phyloP scores from a whole-genome alignment of 306 rosid genomes.

The Morella rubra region DNA sequence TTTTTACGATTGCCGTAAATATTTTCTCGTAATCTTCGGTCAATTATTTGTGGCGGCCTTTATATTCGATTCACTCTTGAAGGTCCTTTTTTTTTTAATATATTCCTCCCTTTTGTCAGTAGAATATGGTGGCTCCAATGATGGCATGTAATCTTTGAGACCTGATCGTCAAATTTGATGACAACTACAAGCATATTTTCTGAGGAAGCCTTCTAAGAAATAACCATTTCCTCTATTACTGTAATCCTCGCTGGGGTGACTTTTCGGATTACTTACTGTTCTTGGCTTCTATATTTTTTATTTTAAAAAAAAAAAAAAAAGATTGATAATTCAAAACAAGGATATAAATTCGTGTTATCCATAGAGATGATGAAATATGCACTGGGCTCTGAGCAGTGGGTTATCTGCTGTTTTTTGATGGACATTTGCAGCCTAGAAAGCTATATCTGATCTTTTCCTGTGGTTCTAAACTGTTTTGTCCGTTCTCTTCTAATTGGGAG shows the following conservation, averaged over 20 bases:
- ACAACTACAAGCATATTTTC: conserved; percentile 72
- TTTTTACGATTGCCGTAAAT: neutral
- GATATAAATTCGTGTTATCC: neutral
- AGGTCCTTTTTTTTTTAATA: too few relatives aligned
- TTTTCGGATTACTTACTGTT: neutral
- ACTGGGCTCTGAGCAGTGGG: conserved; percentile 95
- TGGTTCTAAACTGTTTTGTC: neutral
- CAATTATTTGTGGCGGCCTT: neutral
- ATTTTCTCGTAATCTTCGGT: fast-evolving
- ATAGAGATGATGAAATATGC: conserved; percentile 56
- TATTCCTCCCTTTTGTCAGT: neutral
- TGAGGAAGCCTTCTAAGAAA: conserved; percentile 52
- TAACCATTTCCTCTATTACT: neutral
- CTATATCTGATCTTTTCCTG: conserved; percentile 66
- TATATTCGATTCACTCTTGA: neutral
- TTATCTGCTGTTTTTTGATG: conserved; percentile 50
- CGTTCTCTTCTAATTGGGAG: neutral
- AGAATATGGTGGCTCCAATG: conserved; percentile 55
- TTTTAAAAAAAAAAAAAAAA: too few relatives aligned
- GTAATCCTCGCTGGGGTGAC: neutral
- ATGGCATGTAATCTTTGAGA: conserved; percentile 99
- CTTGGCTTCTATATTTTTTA: neutral
- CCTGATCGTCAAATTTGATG: conserved; percentile 83
- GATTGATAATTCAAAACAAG: too few relatives aligned
- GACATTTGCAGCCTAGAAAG: conserved; percentile 91